phyloP scores from a whole-genome alignment of 495 filamentous ascomycete genomes.

The Neurospora sp. region DNA sequence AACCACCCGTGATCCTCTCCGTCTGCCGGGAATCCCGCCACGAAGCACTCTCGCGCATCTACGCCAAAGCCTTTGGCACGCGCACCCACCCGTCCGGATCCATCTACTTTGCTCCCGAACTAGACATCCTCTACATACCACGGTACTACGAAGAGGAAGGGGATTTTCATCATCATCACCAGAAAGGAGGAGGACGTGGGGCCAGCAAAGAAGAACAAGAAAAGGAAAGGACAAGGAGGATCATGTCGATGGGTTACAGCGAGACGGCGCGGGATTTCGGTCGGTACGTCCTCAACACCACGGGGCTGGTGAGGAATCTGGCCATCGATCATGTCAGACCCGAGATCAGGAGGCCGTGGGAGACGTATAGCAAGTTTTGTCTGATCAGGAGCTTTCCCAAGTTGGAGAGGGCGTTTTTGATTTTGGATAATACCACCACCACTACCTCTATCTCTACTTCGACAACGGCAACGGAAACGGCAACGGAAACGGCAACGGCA shows the following conservation, averaged over 20 bases:
- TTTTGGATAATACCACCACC: conserved; percentile 8
- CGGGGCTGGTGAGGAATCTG: conserved; percentile 22
- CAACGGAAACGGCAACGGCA: too few relatives aligned
- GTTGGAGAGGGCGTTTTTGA: conserved; percentile 30
- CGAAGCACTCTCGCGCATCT: conserved; percentile 29
- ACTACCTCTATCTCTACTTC: background rate
- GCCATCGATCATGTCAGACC: conserved; percentile 40
- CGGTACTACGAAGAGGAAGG: conserved; percentile 18
- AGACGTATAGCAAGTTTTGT: conserved; percentile 41
- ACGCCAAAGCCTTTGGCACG: conserved; percentile 32
- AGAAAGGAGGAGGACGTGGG: background rate
- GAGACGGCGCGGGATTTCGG: conserved; percentile 32
- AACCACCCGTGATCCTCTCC: conserved; percentile 30
- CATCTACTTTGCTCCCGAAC: conserved; percentile 34
- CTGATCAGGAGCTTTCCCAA: conserved; percentile 33
- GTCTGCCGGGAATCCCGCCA: conserved; percentile 33
- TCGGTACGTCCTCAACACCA: conserved; percentile 14
- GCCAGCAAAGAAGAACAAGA: background rate
- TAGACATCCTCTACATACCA: conserved; percentile 41
- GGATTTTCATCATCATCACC: background rate
- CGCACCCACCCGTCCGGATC: conserved; percentile 14
- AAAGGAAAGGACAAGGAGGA: background rate
- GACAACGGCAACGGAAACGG: too few relatives aligned
- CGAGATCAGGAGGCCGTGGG: conserved; percentile 40
- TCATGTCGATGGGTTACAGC: conserved; percentile 34